Base-by-base conservation (phyloP, 768 basidiomycete species). In the Suillus luteus region DNA sequence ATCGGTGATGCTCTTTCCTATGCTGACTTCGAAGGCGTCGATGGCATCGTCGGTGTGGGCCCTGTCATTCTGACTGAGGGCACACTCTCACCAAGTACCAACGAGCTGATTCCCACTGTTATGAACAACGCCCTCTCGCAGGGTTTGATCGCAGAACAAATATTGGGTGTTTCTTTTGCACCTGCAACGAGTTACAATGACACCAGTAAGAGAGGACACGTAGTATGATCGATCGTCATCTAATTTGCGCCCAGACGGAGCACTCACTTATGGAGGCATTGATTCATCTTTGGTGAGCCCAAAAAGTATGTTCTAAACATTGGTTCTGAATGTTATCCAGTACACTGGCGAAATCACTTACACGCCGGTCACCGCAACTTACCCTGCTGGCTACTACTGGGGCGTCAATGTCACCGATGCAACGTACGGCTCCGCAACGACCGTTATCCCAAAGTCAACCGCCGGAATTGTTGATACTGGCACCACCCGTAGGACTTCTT, bases 381-480 rank as follows among this genome's bases (percentile, higher is more conserved):
- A 55, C 12, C 69, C 69, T 15, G 66, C 69, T 38, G 66, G 55
- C 37, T 33, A 27, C n/a, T 70, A 63, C 64, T 70, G 69, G 69
- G 69, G 69, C 27, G 62, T 70, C 38, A 58, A 69, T 55, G 55
- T 69, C 55, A 61, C 51, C 8, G 62, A 57, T n/a, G 43, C 59
- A 58, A 60, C 59, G 14, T 60, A 60, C 17, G 59, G 59, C 52
- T 22, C 33, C 27, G 43, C 54, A 3, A 58, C 27, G 3, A 69
- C 64, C 9, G 49, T 55, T 10, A 65, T 70, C 3, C 55, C 61
- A 19, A 51, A 52, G 15, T 68, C 62, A 27, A 62, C 62, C 11
- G 62, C 69, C 48, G 69, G 69, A 24, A 70, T 70, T 48, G 69
- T 70, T 15, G 69, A 70, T 41, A 70, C 69, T 24, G 67, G 68